Conservation (phyloP, 768 basidiomycete genomes). For the Tricholoma bakamatsutake region DNA sequence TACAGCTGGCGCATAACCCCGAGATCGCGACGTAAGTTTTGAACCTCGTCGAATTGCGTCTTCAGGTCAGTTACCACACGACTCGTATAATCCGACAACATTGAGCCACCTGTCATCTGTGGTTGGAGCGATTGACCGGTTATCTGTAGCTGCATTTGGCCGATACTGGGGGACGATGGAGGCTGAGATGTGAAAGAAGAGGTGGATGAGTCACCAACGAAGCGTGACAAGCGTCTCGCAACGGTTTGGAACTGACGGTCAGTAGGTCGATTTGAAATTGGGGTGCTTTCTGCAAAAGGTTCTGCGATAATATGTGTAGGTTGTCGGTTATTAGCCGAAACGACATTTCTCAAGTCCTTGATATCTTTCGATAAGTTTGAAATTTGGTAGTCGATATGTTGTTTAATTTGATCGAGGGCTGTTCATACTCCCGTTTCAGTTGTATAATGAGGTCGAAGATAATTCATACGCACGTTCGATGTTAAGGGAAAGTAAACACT, state of each 20-base stretch:
- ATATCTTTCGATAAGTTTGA: slow-evolving; percentile 79
- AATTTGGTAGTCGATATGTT: slow-evolving; percentile 94
- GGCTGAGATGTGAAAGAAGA: slow-evolving; percentile 21
- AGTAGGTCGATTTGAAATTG: slow-evolving; percentile 59
- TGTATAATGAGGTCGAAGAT: neutral
- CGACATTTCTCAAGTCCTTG: slow-evolving; percentile 74
- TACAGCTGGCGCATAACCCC: slow-evolving; percentile 94
- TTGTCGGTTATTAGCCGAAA: slow-evolving; percentile 50
- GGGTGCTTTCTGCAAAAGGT: slow-evolving; percentile 61
- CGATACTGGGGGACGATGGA: slow-evolving; percentile 19
- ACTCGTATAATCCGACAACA: slow-evolving; percentile 63
- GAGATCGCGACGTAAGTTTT: slow-evolving; percentile 88
- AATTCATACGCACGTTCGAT: slow-evolving; percentile 79
- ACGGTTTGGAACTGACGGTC: slow-evolving; percentile 70
- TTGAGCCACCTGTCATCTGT: slow-evolving; percentile 71
- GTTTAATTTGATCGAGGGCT: slow-evolving; percentile 98
- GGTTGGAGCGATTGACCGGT: slow-evolving; percentile 67
- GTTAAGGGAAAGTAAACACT: slow-evolving; percentile 83
- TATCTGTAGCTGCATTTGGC: slow-evolving; percentile 48
- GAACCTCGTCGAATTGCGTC: slow-evolving; percentile 92
- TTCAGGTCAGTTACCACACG: slow-evolving; percentile 79
- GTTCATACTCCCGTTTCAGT: slow-evolving; percentile 7
- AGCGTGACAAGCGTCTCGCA: slow-evolving; percentile 69
- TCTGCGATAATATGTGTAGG: slow-evolving; percentile 45
- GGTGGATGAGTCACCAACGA: slow-evolving; percentile 42